These are phyloP conservation scores for Drechslerella dactyloides DNA, from an alignment of 2,329 filamentous ascomycete genomes.

Conservation along the genomic window DNA sequence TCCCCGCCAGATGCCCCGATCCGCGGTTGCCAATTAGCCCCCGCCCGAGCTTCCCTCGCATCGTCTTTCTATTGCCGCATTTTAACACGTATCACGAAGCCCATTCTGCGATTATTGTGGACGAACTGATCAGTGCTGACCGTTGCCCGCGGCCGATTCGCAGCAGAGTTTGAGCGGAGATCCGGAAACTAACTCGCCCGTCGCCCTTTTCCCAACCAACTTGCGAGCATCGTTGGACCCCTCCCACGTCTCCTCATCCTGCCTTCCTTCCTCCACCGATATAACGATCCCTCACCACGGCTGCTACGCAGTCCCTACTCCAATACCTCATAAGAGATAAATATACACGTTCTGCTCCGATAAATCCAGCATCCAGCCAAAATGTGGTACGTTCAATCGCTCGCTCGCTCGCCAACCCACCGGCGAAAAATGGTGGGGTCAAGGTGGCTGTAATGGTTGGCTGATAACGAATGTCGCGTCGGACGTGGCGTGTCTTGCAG, in stretches of 20 bases:
- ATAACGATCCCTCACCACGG: not conserved
- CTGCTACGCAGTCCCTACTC: not conserved
- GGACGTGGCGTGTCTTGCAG: constrained; percentile 59
- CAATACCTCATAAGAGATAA: constrained; percentile 6
- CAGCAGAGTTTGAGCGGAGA: not conserved
- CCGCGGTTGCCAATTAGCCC: constrained; percentile 26
- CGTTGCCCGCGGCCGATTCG: not conserved
- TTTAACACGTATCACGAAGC: no score
- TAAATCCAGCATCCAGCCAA: constrained; percentile 8
- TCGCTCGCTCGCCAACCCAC: constrained; percentile 7
- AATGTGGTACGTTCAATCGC: constrained; percentile 42
- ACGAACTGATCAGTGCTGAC: not conserved
- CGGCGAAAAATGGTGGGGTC: not conserved
- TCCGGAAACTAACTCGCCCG: not conserved
- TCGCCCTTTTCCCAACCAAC: not conserved
- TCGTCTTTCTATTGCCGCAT: not conserved
- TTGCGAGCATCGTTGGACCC: not conserved
- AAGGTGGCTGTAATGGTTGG: not conserved
- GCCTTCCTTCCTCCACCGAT: not conserved
- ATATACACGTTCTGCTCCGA: not conserved
- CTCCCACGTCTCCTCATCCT: not conserved
- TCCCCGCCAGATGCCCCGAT: no score
- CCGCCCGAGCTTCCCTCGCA: not conserved
- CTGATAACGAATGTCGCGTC: not conserved
- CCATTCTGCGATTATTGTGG: no score